Base-by-base conservation (phyloP, 2,329 filamentous ascomycete species). In the Botryotinia convoluta region DNA sequence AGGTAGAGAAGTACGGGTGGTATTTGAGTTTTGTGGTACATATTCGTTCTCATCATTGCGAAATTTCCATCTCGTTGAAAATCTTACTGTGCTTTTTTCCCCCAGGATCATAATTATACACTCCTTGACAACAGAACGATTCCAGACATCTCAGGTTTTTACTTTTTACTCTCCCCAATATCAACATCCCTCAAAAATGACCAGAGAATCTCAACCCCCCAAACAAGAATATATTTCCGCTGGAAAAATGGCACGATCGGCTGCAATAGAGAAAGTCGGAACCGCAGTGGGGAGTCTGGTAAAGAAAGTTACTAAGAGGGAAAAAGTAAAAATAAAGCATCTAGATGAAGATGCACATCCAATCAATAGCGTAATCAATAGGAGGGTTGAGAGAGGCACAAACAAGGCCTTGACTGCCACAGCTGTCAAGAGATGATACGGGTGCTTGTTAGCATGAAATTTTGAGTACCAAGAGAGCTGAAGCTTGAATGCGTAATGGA, bases 371-470 rank as follows among this genome's bases (percentile, higher is more conserved):
- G 59, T 26, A 14, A 9, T n/a, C 1, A 59, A 59, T 22, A 39
- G 22, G 35, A 61, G 35, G 12, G 1, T 8, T 39, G 6, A 14
- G 35, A 39, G 12, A n/a, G 6, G 2, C 8, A 4, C 6, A 7
- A 39, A 16, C 0, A 18, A 39, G 10, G 4, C 1, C 0, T 39
- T 12, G 35, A n/a, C 0, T n/a, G 1, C 26, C 5, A 9, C 22
- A 22, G 14, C 8, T 4, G 35, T 3, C 7, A 4, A 4, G 35
- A 61, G 9, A 39, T 61, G 35, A 14, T 54, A 4, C 8, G 35
- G 8, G 14, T n/a, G 6, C 22, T 35, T 37, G 29, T 26, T 22
- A 1, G 18, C 8, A 6, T 26, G 22, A 22, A 35, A 35, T 37
- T 12, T 26, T 10, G 29, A 59, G 10, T 1, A 10, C 3, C 0